Evolutionary conservation across 2,329 filamentous ascomycete species (phyloP).

Genomic region (Talaromyces verruculosus): DNA sequence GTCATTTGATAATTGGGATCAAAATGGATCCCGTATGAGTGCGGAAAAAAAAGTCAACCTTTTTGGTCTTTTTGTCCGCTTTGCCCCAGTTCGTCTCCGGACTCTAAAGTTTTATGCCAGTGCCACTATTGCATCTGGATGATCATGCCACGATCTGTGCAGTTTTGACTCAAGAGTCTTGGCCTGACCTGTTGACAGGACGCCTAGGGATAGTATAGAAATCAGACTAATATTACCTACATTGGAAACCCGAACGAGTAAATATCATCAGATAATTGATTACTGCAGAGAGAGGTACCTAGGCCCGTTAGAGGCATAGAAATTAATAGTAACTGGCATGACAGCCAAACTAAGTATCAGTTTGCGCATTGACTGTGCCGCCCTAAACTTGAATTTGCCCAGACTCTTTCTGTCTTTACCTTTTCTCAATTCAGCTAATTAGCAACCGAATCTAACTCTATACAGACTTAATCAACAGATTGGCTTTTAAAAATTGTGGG

Average conservation of each 20-base stretch:
- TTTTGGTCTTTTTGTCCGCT: background rate
- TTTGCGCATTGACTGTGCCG: slow-evolving; percentile 14
- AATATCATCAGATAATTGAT: slow-evolving; percentile 2
- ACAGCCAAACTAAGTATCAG: slow-evolving; percentile 2
- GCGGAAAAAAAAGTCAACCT: background rate
- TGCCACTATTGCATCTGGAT: background rate
- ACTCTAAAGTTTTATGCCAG: background rate
- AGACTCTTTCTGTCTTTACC: background rate
- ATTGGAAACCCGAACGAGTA: background rate
- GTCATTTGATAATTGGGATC: slow-evolving; percentile 2
- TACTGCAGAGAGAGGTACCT: background rate
- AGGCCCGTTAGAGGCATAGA: background rate
- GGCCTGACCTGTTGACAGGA: background rate
- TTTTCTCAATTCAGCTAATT: slow-evolving; percentile 6
- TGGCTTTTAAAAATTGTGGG: slow-evolving; percentile 7
- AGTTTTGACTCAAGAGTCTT: background rate
- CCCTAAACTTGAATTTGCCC: slow-evolving; percentile 11
- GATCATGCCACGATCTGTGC: slow-evolving; percentile 2
- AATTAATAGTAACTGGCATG: background rate
- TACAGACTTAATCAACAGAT: slow-evolving; percentile 4
- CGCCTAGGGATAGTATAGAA: background rate
- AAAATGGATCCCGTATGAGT: slow-evolving; percentile 6
- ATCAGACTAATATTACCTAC: no score
- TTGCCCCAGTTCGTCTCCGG: slow-evolving; percentile 1
- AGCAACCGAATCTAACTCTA: background rate